Base-by-base conservation (phyloP, 768 basidiomycete genomes). In the Boletus huronensis region DNA sequence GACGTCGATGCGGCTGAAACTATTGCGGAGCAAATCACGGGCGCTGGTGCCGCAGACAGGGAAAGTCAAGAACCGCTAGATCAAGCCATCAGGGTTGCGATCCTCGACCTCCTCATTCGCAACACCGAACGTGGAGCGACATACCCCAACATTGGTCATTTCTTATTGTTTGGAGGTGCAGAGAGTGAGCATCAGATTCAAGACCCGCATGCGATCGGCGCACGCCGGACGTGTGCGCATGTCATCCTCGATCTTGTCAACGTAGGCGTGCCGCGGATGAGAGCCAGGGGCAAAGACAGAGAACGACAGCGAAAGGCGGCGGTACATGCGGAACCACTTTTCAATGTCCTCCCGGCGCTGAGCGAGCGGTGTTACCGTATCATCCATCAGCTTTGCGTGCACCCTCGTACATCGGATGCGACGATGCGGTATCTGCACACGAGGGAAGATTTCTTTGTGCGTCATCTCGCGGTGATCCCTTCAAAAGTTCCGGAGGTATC, bases 321-420 rank as follows among this genome's bases (percentile, higher is more conserved):
- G 21, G 38, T 51, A 8, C 66, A 70, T 14, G 63, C 63, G 0
- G 75, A 77, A 2, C 85, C 90, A 0, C 73, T 90, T 21, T 87
- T 87, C 67, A 68, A 75, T 19, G 73, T 75, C 19, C 77, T 89
- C 32, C 96, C 95, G 0, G 79, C 78, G 3, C 74, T 97, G 26
- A 93, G 94, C 3, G 93, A 95, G 66, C 84, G 87, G 50, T 88
- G 85, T 64, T 94, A 95, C 64, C 82, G 82, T 34, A 79, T 97
- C 46, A 73, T 98, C 19, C 80, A 90, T 66, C 89, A 96, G 55
- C 80, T 98, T 0, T 96, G 91, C 72, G 79, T 85, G n/a, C 92
- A 98, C 63, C 81, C 87, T 9, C 78, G 82, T 38, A 96, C 94
- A 0, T 90, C 90, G 0, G 84, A 86, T 34, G 83, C 85, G 52